Conservation (phyloP, 306 rosid species). For the Dryas alaskensis region DNA sequence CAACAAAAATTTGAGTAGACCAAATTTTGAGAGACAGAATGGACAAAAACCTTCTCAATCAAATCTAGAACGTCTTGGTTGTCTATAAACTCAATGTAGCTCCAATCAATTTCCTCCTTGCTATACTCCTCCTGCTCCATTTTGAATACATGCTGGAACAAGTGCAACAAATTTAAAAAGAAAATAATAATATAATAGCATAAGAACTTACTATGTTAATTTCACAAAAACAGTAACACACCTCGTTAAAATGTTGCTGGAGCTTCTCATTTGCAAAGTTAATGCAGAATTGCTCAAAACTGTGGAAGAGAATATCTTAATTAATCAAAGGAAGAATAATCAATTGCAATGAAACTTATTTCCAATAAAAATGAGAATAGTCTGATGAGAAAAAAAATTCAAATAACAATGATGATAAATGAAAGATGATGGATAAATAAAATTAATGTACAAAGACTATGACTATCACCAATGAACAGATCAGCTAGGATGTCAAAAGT, state of each 20-base stretch:
- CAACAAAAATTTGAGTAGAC: not conserved
- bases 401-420: not conserved
- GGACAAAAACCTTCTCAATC: slow-evolving; percentile 80
- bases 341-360: not conserved
- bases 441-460: not conserved
- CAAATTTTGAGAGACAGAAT: not conserved
- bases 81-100: slow-evolving; percentile 97
- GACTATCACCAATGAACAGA: slow-evolving; percentile 2
- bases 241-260: slow-evolving; percentile 99
- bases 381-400: not conserved
- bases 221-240: slow-evolving; percentile 20
- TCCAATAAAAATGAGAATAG: not conserved
- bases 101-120: slow-evolving; percentile 96
- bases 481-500: not conserved
- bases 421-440: not conserved
- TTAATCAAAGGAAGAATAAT: slow-evolving; percentile 16
- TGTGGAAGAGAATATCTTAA: slow-evolving; percentile 34
- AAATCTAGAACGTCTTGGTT: slow-evolving; percentile 96
- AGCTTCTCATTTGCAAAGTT: slow-evolving; percentile 99
- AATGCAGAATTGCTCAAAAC: slow-evolving; percentile 99
- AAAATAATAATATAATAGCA: not conserved
- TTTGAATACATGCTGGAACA: slow-evolving; percentile 92
- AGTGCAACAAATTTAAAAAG: slow-evolving; percentile 16
- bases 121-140: slow-evolving; percentile 99
- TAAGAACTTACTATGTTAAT: not conserved